Base-by-base conservation (phyloP, 805 yeast genomes). In the Kodamaea neixiangensis region DNA sequence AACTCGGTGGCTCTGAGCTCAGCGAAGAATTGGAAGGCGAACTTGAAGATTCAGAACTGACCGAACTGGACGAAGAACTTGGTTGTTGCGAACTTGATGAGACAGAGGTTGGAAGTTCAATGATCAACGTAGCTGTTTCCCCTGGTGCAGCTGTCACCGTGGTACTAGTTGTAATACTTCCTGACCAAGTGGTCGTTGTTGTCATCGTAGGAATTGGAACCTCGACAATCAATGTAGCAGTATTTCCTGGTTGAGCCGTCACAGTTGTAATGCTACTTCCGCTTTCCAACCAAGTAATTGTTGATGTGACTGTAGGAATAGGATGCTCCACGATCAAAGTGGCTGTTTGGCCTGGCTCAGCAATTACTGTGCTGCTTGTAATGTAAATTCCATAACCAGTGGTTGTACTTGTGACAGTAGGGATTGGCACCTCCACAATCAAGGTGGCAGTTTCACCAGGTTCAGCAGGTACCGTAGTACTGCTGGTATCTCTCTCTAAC, bases 171-270 rank as follows among this genome's bases (percentile, higher is more conserved):
- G 53, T 49, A 6, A 29, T 29, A 31, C 43, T 43, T 9, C 62
- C 58, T 3, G 58, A 55, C 59, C 54, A 41, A 1, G 58, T 52
- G 5, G 54, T 21, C 6, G 65, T 61, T 4, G 44, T 25, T 1
- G 62, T 59, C 5, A 40, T 34, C 5, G 56, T 52, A 17, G 61
- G 60, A n/a, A 40, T 46, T 6, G 56, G 56, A 3, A 48, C 54
- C 25, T 52, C 55, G n/a, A 52, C 44, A 25, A 49, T 44, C 11
- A 52, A 48, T 7, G 58, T 52, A 7, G 22, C 52, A 20, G 56
- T 52, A 7, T 44, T 50, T 1, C 48, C 51, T 3, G 44, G 42
- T 7, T 19, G 11, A 3, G 37, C 38, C 11, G 38, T 29, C 5
- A 29, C 25, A 19, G 43, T 42, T 4, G 35, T 42, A 5, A 10